A percentile compares a stretch with the other conserved stretches of the same genome.
These are phyloP conservation scores for Fusarium nanum DNA, from an alignment of 2,329 filamentous ascomycete species.

Conservation along the genomic window DNA sequence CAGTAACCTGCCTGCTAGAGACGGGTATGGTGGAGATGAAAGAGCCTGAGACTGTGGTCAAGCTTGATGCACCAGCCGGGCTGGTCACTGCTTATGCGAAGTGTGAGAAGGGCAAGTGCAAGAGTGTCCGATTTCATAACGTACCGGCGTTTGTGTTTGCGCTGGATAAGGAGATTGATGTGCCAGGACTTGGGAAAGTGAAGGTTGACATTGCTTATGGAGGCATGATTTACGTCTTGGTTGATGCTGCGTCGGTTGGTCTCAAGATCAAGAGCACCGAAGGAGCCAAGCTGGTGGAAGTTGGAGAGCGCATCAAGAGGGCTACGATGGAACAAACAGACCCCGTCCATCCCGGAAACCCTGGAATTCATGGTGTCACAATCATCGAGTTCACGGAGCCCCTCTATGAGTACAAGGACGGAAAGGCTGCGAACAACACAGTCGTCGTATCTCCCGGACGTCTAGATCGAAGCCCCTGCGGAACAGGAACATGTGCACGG, in stretches of 20 bases:
- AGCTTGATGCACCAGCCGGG: constrained; percentile 32
- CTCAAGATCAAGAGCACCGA: constrained; percentile 21
- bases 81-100: constrained; percentile 28
- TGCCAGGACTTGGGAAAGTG: constrained; percentile 14
- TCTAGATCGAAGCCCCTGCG: background rate
- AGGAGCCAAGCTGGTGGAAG: constrained; percentile 12
- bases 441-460: background rate
- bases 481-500: background rate
- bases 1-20: constrained; percentile 24
- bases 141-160: constrained; percentile 38
- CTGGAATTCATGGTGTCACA: constrained; percentile 24
- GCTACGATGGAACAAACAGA: constrained; percentile 22
- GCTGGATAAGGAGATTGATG: constrained; percentile 19
- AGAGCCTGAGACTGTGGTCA: constrained; percentile 29
- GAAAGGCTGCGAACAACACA: background rate
- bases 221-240: constrained; percentile 37
- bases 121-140: constrained; percentile 33
- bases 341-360: constrained; percentile 25
- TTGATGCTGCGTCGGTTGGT: constrained; percentile 25
- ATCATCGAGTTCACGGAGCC: constrained; percentile 35
- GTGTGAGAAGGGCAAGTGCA: constrained; percentile 37
- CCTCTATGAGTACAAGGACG: background rate
- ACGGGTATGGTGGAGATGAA: constrained; percentile 36
- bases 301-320: constrained; percentile 35
- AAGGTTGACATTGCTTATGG: constrained; percentile 35